These are phyloP conservation scores for Tilletiaria anomala DNA, from an alignment of 1,284 basidiomycete species.

Conservation along the genomic window DNA sequence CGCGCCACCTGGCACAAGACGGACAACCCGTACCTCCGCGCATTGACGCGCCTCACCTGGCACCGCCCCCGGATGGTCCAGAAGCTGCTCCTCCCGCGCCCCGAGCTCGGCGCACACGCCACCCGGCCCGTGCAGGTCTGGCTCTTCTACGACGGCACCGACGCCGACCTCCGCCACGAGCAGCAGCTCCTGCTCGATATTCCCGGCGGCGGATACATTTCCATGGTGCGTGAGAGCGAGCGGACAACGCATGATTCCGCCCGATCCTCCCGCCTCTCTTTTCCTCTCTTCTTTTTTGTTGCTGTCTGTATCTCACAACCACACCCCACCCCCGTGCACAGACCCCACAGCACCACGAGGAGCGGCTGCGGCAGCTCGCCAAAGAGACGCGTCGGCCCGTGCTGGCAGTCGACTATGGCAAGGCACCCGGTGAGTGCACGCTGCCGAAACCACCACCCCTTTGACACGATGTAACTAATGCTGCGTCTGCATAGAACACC, in stretches of 20 bases:
- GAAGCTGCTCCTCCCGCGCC: conserved; percentile 67
- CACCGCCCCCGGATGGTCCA: conserved; percentile 55
- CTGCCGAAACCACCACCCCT: conserved; percentile 41
- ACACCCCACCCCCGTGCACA: background rate
- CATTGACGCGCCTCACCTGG: conserved; percentile 46
- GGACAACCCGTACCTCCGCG: conserved; percentile 69
- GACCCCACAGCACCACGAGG: conserved; percentile 66
- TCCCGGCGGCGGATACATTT: conserved; percentile 89
- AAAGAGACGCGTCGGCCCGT: conserved; percentile 63
- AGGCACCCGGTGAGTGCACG: no score
- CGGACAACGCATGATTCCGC: no score
- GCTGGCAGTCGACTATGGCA: conserved; percentile 80
- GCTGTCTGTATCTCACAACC: no score
- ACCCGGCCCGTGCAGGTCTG: conserved; percentile 66
- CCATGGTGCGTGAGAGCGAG: conserved; percentile 62
- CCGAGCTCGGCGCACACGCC: conserved; percentile 37
- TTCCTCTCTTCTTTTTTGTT: background rate
- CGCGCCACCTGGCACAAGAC: conserved; percentile 93
- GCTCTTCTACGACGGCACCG: conserved; percentile 66
- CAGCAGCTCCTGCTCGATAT: conserved; percentile 49
- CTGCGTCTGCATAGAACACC: conserved; percentile 45
- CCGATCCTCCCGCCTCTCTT: background rate
- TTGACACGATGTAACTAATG: no score
- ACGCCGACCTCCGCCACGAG: conserved; percentile 48
- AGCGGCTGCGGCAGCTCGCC: conserved; percentile 77